Base-by-base conservation (phyloP, 495 filamentous ascomycete genomes). In the Aspergillus indologenus region DNA sequence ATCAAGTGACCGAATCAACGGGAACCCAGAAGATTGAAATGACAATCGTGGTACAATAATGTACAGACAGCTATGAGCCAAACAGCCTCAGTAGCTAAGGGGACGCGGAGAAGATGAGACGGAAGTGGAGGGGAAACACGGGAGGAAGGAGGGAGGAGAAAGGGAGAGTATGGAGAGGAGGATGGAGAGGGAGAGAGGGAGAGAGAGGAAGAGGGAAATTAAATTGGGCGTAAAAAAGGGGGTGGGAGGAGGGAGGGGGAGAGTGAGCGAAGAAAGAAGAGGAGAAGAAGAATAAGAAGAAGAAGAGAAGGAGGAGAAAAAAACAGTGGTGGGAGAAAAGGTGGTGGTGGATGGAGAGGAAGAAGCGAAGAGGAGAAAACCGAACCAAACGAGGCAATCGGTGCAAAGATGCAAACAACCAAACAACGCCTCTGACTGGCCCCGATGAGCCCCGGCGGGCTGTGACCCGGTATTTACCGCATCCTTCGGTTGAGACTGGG, bases 1-100 rank as follows among this genome's bases (percentile, higher is more conserved):
- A 14, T 7, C 7, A 15, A 51, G 31, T 31, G 23, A 24, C 48
- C 48, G 48, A 51, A 20, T 51, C 48, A 51, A 51, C 48, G 48
- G 24, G 12, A 29, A 43, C 49, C 24, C 56, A 29, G 31, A 22
- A 44, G 23, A 48, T 26, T 53, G 23, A 45, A 45, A 6, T 47
- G 57, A 42, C 19, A 46, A 43, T 29, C 4, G 26, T 29, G 26
- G 26, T 29, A 29, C 26, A 53, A 53, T 59, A 65, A 54, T 60
- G 56, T 62, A 62, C 61, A 60, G 15, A 58, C 57, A 48, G 12
- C 61, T 22, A 34, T 29, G 20, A 51, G 45, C 43, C n/a, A 34
- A 47, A 55, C 42, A 46, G 31, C 55, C 23, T 44, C 50, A 54
- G 34, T 14, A 45, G 54, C 22, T 12, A 53, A 53, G 58, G 34